Evolutionary conservation across 2,329 filamentous ascomycete species (phyloP), one percentile per base, ranked within the genome.

Genomic region (Sporothrix globosa): DNA sequence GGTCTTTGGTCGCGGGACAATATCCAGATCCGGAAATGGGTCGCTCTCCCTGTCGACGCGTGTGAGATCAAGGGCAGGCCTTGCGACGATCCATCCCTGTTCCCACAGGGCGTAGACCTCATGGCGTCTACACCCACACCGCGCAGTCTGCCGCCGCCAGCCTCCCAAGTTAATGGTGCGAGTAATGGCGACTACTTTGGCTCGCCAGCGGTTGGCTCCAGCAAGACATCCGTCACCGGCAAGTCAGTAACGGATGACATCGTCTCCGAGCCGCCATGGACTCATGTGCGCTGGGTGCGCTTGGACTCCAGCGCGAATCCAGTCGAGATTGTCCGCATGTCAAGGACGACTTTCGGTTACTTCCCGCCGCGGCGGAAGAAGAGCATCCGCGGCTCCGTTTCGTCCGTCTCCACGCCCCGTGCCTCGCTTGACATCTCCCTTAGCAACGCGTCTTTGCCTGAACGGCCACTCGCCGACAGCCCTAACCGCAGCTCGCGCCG

Each of bases 1-100:
- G 89, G 96, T 13, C 89, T 99, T 76, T 99, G 96, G 96, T 92
- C 93, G 7, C 92, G 93, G 73, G 96, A 98, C 77, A 93, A 89
- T 73, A 91, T 98, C 48, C 95, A 97, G 78, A 88, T 90, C 63
- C 89, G 94, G 71, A 92, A 92, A 76, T 90, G 88, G 73, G 85
- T 99, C 19, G 86, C 94, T 10, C 82, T 99, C 68, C 96, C 96
- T 0, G 92, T 98, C 4, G 94, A 97, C 78, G 91, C 92, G 53
- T 98, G 95, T 79, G 90, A 91, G 54, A 84, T 94, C 54, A 96
- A 93, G 77, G 93, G 95, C 41, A 86, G 89, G 67, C 86, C 86
- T 19, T 89, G 87, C 76, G 84, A 87, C n/a, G 79, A 84, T 2
- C 87, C 87, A 4, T 80, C 81, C 1, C 76, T 79, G 21, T 77